These are phyloP conservation scores for Psilocybe tampanensis DNA, from an alignment of 768 basidiomycete species.

Conservation along the genomic window DNA sequence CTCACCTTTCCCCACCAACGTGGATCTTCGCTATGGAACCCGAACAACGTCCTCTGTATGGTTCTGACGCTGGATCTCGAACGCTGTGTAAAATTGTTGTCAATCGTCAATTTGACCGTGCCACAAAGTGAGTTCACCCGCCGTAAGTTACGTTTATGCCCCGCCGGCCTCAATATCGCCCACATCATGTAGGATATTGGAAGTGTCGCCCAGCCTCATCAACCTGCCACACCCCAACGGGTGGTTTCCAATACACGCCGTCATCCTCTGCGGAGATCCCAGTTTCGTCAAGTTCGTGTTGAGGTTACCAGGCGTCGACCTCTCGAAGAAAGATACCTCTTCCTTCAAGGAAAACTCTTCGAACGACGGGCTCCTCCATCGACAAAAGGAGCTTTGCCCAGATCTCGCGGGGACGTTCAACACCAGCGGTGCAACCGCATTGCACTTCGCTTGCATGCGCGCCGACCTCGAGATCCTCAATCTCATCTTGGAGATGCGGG, in stretches of 20 bases:
- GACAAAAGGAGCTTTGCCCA: background rate
- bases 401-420: background rate
- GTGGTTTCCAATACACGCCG: background rate
- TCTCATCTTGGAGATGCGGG: background rate
- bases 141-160: too few species aligned
- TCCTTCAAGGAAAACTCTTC: background rate
- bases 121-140: background rate
- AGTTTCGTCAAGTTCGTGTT: slow-evolving; percentile 1
- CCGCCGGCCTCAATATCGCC: background rate
- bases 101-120: background rate
- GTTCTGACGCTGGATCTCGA: background rate
- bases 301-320: background rate
- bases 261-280: background rate
- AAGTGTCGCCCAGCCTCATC: background rate
- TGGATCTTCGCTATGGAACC: background rate
- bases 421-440: background rate
- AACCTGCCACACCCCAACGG: slow-evolving; percentile 3
- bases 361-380: background rate
- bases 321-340: background rate
- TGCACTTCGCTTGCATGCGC: slow-evolving; percentile 5
- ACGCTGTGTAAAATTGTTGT: background rate
- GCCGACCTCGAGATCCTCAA: background rate
- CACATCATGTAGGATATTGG: background rate
- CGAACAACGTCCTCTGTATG: background rate
- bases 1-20: background rate